Evolutionary conservation across 345 rosid species (phyloP).

Genomic region (Populus simonii): DNA sequence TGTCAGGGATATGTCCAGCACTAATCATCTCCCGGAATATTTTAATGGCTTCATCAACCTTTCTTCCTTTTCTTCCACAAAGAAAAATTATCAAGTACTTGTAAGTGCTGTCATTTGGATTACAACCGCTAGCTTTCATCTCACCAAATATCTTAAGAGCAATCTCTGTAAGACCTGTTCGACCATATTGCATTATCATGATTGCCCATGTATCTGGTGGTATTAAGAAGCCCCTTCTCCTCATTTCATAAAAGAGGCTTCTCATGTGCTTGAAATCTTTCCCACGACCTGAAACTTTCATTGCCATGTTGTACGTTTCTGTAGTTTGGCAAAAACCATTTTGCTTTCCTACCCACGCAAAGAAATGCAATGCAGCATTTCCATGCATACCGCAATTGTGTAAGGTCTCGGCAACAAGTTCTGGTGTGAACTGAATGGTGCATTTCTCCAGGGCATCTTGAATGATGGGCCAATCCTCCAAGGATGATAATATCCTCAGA

Average conservation of each 20-base stretch:
- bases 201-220: constrained; percentile 80
- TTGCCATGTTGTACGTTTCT: constrained; percentile 83
- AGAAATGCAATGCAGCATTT: constrained; percentile 56
- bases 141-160: constrained; percentile 60
- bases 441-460: constrained; percentile 57
- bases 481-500: constrained; percentile 44
- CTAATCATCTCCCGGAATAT: constrained; percentile 65
- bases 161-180: constrained; percentile 72
- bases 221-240: constrained; percentile 52
- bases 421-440: constrained; percentile 54
- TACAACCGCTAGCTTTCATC: constrained; percentile 55
- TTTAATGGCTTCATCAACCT: constrained; percentile 55
- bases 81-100: constrained; percentile 67
- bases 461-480: constrained; percentile 37
- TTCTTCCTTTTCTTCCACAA: constrained; percentile 68
- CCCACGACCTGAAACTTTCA: constrained; percentile 73
- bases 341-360: constrained; percentile 69
- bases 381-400: constrained; percentile 47
- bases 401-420: constrained; percentile 54
- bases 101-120: constrained; percentile 55
- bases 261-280: constrained; percentile 87
- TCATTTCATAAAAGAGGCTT: constrained; percentile 71
- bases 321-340: constrained; percentile 56
- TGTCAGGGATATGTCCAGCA: constrained; percentile 52
- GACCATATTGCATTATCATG: constrained; percentile 85